phyloP scores from a whole-genome alignment of 2,329 filamentous ascomycete genomes.

The Emergomyces orientalis region DNA sequence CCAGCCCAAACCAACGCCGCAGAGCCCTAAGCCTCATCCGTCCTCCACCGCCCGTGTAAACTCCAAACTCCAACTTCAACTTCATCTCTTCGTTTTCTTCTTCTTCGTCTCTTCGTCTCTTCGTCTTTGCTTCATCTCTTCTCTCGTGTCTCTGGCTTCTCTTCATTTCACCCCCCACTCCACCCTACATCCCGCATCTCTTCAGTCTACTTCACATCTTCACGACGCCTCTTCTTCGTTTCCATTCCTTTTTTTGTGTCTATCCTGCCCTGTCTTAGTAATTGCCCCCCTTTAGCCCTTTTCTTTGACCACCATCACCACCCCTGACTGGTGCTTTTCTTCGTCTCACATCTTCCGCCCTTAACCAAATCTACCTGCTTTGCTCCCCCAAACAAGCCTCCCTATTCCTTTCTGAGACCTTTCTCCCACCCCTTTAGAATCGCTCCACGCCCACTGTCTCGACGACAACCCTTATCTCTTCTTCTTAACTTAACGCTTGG shows the following conservation, averaged over 20 bases:
- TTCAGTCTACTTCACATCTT: slow-evolving; percentile 17
- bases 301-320: slow-evolving; percentile 14
- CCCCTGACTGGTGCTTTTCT: slow-evolving; percentile 7
- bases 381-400: slow-evolving; percentile 1
- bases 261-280: slow-evolving; percentile 6
- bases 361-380: background rate
- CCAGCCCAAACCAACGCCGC: background rate
- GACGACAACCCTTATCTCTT: slow-evolving; percentile 16
- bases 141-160: slow-evolving; percentile 9
- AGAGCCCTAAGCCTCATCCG: background rate
- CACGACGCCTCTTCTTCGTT: slow-evolving; percentile 28
- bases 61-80: slow-evolving; percentile 4
- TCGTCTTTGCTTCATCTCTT: slow-evolving; percentile 11
- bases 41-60: background rate
- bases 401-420: slow-evolving; percentile 3
- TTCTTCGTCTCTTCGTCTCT: slow-evolving; percentile 6
- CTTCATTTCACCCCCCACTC: slow-evolving; percentile 19
- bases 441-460: slow-evolving; percentile 9
- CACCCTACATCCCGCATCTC: slow-evolving; percentile 11
- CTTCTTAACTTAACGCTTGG: slow-evolving; percentile 16
- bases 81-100: slow-evolving; percentile 11
- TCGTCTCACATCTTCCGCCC: slow-evolving; percentile 3
- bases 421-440: background rate
- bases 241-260: slow-evolving; percentile 21
- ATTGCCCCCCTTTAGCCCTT: slow-evolving; percentile 17